Evolutionary conservation across 1,139 yeast species (phyloP), one percentile per base, ranked within the genome.

Genomic region (Magnusiomyces ingens): DNA sequence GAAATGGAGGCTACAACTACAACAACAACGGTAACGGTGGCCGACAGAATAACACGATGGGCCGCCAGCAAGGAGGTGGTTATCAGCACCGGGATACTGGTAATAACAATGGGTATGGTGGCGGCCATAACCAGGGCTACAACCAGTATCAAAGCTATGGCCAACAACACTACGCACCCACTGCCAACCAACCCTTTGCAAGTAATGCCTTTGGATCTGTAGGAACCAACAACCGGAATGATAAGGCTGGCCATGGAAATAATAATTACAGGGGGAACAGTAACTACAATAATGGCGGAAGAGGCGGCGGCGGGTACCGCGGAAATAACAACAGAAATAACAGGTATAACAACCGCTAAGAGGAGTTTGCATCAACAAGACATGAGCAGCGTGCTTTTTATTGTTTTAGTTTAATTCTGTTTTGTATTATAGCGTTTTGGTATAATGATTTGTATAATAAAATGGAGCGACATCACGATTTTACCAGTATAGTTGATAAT

Each of bases 291-390:
- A 45, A 47, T 18, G 49, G 51, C 1, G 46, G 55, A 17, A 45
- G 54, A 37, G 44, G 54, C 17, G 56, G 54, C 17, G 56, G 21
- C 36, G 50, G 50, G 32, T 36, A 38, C 21, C n/a, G 42, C 3
- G 52, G 59, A 17, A 52, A 53, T 26, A 43, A 49, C 26, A 56
- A 53, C 52, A 50, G 53, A 35, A 44, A 48, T 45, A 50, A 49
- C 40, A 21, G 37, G 2, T 13, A 36, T 12, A 44, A 44, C 12
- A 22, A 29, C 11, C 36, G 19, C 2, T 17, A 22, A 43, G 19
- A 5, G 32, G 37, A 19, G 45, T 42, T 42, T n/a, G n/a, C 3
- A 19, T 4, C 10, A n/a, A 42, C 18, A 22, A 13, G 11, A 8
- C 17, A 44, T 19, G 29, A 44, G 21, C 10, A 6, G 38, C 21